phyloP scores from a whole-genome alignment of 2,329 filamentous ascomycete genomes.

The Cadophora malorum region DNA sequence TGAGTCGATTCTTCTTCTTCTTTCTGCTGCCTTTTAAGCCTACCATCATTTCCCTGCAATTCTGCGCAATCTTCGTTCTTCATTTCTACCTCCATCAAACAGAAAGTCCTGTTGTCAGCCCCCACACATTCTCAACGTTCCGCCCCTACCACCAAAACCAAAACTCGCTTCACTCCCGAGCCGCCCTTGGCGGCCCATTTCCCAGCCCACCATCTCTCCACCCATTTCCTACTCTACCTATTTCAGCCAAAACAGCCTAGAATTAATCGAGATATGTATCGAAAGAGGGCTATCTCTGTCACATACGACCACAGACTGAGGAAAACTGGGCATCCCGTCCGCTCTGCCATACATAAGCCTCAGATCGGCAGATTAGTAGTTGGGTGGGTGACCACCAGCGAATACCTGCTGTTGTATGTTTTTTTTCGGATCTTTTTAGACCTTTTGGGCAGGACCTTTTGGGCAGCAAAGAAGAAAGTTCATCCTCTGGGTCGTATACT shows the following conservation, averaged over 20 bases:
- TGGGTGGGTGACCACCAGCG: slow-evolving; percentile 41
- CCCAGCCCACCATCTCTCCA: neutral
- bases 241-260: neutral
- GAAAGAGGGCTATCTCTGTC: slow-evolving; percentile 10
- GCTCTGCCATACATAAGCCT: slow-evolving; percentile 42
- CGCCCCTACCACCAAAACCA: neutral
- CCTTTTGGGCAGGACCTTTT: too few species aligned
- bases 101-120: too few species aligned
- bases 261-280: slow-evolving; percentile 8
- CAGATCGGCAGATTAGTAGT: slow-evolving; percentile 40
- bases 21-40: neutral
- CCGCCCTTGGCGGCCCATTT: neutral
- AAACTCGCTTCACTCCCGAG: neutral
- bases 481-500: too few species aligned
- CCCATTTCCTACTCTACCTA: neutral
- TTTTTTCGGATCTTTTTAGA: slow-evolving; percentile 17
- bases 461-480: too few species aligned
- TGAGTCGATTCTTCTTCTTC: slow-evolving; percentile 47
- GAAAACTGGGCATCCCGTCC: slow-evolving; percentile 40
- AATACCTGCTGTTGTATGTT: slow-evolving; percentile 43
- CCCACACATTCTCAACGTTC: neutral
- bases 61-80: neutral
- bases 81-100: neutral
- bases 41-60: neutral
- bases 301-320: slow-evolving; percentile 36